Evolutionary conservation across 768 basidiomycete genomes (phyloP).

Genomic region (Tephrocybe sp.): DNA sequence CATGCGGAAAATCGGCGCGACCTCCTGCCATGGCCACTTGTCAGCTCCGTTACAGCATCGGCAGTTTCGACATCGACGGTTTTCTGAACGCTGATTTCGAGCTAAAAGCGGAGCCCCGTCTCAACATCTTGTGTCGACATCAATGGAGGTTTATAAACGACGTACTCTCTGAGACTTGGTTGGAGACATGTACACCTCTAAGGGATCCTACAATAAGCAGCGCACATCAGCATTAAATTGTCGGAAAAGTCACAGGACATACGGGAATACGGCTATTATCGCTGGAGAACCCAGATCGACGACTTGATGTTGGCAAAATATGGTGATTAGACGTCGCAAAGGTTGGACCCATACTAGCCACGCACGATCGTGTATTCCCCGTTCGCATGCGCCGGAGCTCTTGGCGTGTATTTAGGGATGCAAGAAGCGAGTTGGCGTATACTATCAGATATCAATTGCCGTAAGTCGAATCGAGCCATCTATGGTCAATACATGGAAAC

Average conservation of each 20-base stretch:
- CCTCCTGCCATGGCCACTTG: background rate
- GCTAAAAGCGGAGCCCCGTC: background rate
- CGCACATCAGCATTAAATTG: background rate
- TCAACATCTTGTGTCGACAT: background rate
- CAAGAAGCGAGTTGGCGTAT: conserved; percentile 34
- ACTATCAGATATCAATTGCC: conserved; percentile 18
- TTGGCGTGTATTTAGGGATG: conserved; percentile 29
- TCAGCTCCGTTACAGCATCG: background rate
- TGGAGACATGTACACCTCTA: conserved; percentile 9
- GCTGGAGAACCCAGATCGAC: background rate
- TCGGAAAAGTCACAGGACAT: background rate
- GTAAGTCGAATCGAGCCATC: background rate
- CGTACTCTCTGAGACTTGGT: conserved; percentile 2
- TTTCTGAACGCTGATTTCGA: conserved; percentile 9
- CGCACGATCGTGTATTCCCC: conserved; percentile 4
- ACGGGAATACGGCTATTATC: background rate
- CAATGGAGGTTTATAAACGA: background rate
- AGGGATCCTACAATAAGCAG: conserved; percentile 2
- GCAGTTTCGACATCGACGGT: background rate
- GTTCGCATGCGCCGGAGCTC: conserved; percentile 22
- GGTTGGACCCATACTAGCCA: background rate
- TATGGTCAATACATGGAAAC: background rate
- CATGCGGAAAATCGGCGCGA: too few relatives aligned
- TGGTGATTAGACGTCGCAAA: conserved; percentile 1
- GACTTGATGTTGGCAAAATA: background rate